Evolutionary conservation across 208 protist genomes (phyloP).

Genomic region (Crithidia fasciculata): DNA sequence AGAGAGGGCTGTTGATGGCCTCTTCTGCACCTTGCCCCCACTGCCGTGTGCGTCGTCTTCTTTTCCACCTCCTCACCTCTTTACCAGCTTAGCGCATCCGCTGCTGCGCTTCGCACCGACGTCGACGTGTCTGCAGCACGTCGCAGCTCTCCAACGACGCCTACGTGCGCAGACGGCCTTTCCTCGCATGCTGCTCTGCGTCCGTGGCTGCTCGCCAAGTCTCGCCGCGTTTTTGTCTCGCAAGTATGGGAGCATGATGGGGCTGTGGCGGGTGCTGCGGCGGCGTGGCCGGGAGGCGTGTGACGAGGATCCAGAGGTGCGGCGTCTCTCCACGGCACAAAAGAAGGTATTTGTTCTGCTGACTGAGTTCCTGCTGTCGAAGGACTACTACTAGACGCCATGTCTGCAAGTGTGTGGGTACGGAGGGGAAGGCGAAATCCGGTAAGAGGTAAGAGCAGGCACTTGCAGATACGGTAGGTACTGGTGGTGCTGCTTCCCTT

Average conservation of each 20-base stretch:
- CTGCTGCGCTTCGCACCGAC: constrained; percentile 26
- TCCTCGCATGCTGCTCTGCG: constrained; percentile 77
- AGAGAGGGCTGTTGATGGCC: neutral
- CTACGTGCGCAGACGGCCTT: constrained; percentile 69
- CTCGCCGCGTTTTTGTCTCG: constrained; percentile 47
- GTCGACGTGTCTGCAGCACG: constrained; percentile 25
- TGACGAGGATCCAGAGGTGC: constrained; percentile 56
- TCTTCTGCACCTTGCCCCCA: neutral
- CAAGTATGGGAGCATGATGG: constrained; percentile 65
- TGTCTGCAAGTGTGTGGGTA: neutral
- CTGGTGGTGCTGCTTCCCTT: too few species aligned
- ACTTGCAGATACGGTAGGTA: too few species aligned
- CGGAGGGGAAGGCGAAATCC: neutral
- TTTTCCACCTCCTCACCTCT: neutral
- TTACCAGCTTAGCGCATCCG: neutral
- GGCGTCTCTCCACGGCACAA: constrained; percentile 50
- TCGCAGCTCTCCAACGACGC: constrained; percentile 34
- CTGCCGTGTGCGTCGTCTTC: neutral
- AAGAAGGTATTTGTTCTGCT: constrained; percentile 73
- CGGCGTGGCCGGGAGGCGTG: constrained; percentile 46
- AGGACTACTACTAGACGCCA: constrained; percentile 53
- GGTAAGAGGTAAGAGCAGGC: too few species aligned
- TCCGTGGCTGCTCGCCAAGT: constrained; percentile 66
- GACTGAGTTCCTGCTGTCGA: constrained; percentile 72
- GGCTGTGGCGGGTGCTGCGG: constrained; percentile 52